Base-by-base conservation (phyloP, 345 rosid genomes). In the Aquilaria sinensis region DNA sequence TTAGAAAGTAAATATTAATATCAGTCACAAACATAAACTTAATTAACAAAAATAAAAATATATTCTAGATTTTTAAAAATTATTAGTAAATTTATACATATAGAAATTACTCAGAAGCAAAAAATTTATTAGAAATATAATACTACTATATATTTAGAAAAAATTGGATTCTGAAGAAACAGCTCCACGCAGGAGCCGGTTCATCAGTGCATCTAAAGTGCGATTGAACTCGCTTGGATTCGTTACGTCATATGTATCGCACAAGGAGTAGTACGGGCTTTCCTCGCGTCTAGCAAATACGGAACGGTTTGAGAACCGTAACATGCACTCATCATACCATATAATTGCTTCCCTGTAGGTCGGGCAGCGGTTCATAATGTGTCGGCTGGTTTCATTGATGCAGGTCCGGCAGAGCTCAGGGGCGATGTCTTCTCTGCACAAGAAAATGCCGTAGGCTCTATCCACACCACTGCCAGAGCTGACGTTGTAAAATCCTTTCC, bases 401-500 rank as follows among this genome's bases (percentile, higher is more conserved):
- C 64, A 61, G 64, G 9, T 15, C 6, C n/a, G 64, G 6, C 55
- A 61, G 15, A n/a, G 5, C 2, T 47, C 43, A 1, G 32, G 4
- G 43, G 64, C 23, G 13, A 48, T 53, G 47, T 70, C 75, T 1
- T 75, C 79, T 5, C 79, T 72, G 53, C 79, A 75, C 34, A 67
- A 67, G 51, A 53, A 75, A 13, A 63, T 66, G n/a, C 75, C 72
- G 48, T 58, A 62, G 48, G 58, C 68, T 12, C 67, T 56, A 50
- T 64, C 55, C 2, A 67, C 55, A 9, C 33, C 65, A 12, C 60
- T 53, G 23, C 85, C 85, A 4, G 53, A 59, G 31, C 80, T 67
- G 72, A 47, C 59, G 72, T 83, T 83, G 62, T 65, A 75, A 41
- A 83, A 86, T 37, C 72, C 80, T 0, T 60, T 61, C 1, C 60